Base-by-base conservation (phyloP, 1,139 yeast genomes). In the Zygoascus meyerae region DNA sequence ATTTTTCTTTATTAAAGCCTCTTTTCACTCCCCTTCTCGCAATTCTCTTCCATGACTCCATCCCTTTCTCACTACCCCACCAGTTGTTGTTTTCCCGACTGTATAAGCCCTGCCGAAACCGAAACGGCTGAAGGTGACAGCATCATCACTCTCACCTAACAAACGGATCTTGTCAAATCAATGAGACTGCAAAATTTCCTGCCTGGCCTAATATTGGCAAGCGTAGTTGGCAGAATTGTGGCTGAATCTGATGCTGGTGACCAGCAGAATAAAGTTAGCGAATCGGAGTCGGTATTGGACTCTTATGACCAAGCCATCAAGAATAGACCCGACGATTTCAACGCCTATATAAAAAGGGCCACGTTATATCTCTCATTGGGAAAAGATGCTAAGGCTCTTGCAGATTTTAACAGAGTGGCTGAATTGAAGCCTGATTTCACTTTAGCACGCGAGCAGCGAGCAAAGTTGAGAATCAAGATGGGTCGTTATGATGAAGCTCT, bases 221-320 rank as follows among this genome's bases (percentile, higher is more conserved):
- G 17, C 18, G n/a, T 14, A 10, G 11, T 17, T 28, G 32, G 31
- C 94, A 86, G 66, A 77, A 96, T 61, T 74, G 68, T 17, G 52
- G 62, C 47, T 75, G 83, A 8, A 74, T 79, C 15, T 49, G 35
- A 42, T 17, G 45, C 26, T 15, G 59, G n/a, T 50, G 31, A 15
- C 14, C 17, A 18, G 34, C 34, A 30, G 14, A 4, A 21, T 7
- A 16, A 18, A 29, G 26, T 14, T 6, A 65, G 65, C 6, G 53
- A 56, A 18, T 44, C 53, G 11, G 45, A 46, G 14, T 57, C 53
- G 14, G 87, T 73, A 84, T 81, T 72, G 73, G 77, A 62, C 73
- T 94, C 71, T 86, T 65, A 61, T 46, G 64, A 64, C 44, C 54
- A 55, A 28, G 67, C 65, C 3, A 51, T 66, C 21, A 48, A 54